phyloP scores from a whole-genome alignment of 1,139 yeast genomes.

The Scheffersomyces insectosa region DNA sequence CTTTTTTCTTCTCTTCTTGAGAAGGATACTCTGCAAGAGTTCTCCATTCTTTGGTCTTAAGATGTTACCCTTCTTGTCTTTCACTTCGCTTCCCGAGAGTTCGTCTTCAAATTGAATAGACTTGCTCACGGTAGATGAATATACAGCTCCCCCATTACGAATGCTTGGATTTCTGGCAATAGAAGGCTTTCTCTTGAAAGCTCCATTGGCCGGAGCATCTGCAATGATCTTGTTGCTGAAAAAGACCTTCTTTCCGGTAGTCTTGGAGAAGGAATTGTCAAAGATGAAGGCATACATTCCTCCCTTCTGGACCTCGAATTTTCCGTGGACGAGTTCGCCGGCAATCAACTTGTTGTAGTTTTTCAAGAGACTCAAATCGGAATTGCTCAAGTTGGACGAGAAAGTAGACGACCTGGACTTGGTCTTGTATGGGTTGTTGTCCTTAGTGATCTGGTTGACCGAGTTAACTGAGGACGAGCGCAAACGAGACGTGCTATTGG shows the following conservation, averaged over 20 bases:
- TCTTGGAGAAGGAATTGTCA: slow-evolving; percentile 89
- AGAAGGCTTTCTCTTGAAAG: slow-evolving; percentile 4
- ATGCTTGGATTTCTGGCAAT: slow-evolving; percentile 4
- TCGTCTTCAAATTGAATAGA: not conserved
- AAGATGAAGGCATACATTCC: slow-evolving; percentile 85
- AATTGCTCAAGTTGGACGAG: slow-evolving; percentile 32
- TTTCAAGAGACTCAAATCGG: slow-evolving; percentile 41
- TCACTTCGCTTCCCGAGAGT: not conserved
- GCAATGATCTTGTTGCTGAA: slow-evolving; percentile 57
- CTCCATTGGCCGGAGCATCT: slow-evolving; percentile 1
- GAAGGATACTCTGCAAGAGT: slow-evolving; percentile 68
- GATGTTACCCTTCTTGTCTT: slow-evolving; percentile 10
- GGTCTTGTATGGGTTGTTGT: slow-evolving; percentile 26
- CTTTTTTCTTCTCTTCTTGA: slow-evolving; percentile 75
- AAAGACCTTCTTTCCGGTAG: slow-evolving; percentile 75
- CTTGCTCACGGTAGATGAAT: not conserved
- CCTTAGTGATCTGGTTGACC: slow-evolving; percentile 39
- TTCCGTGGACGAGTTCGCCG: slow-evolving; percentile 64
- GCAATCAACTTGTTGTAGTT: slow-evolving; percentile 44
- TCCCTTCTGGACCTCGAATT: slow-evolving; percentile 53
- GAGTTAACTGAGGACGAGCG: slow-evolving; percentile 40
- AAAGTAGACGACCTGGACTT: slow-evolving; percentile 39
- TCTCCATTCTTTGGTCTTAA: slow-evolving; percentile 55
- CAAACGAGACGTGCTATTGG: slow-evolving; percentile 12
- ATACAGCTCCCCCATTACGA: not conserved